Base-by-base conservation (phyloP, 768 basidiomycete species). In the Termitomyces sp. region DNA sequence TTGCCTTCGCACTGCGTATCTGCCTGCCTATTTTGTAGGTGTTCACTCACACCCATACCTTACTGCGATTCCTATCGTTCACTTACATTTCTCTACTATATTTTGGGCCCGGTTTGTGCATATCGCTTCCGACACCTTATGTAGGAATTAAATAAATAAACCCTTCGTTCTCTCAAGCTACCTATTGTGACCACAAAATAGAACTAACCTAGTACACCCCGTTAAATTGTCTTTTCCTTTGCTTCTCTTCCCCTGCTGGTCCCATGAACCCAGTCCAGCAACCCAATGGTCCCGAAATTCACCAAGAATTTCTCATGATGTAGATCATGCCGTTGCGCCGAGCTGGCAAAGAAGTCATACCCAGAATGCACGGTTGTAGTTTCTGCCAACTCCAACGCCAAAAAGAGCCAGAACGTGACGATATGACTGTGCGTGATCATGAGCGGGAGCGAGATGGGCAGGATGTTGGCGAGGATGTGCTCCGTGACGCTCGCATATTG, bases 291-390 rank as follows among this genome's bases (percentile, higher is more conserved):
- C 33, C 70, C 70, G 50, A 69, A 71, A 54, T 66, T 62, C 2
- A 69, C 64, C 55, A 60, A 43, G 30, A 69, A 71, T n/a, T 49
- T 63, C 54, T 71, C 69, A 53, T 71, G 70, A 52, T 71, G 70
- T 40, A 62, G 47, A 62, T 71, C 70, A 59, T 70, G 70, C 26
- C 49, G 65, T 46, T 54, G 61, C 26, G 69, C 69, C 26, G 57
- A 57, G 3, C 65, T 64, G 3, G 48, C 64, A 26, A 67, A 67
- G 60, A 70, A 71, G 46, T 70, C 67, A 46, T 66, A 69, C 22
- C 71, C 71, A 1, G 64, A 66, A 57, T 71, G 70, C 36, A 72
- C 69, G 4, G 67, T 69, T 0, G 68, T 54, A n/a, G 69, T 69
- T 56, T 69, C 65, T 16, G 65, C 36, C 40, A 72, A 55, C 51